Percentiles rank a stretch among this genome's conserved stretches.
These are phyloP conservation scores for Flaveria sonorensis DNA, from an alignment of 129 eudicot species.

Conservation along the genomic window DNA sequence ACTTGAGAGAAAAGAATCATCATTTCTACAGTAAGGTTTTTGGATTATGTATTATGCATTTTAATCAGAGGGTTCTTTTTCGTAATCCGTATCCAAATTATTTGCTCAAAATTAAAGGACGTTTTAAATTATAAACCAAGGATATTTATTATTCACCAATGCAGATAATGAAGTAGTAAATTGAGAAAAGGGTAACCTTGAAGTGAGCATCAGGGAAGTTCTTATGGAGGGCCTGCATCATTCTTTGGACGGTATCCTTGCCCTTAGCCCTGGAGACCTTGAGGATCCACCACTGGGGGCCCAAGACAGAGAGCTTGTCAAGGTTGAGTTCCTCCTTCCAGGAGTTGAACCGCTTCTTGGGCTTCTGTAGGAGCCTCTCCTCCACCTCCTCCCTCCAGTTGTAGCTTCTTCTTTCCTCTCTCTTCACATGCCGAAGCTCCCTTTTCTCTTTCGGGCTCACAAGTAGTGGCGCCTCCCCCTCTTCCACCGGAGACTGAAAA, in stretches of 20 bases:
- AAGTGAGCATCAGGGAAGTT: slow-evolving; percentile 58
- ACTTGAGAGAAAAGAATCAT: neutral
- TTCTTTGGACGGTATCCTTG: slow-evolving; percentile 47
- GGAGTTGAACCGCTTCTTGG: slow-evolving; percentile 49
- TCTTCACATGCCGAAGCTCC: slow-evolving; percentile 58
- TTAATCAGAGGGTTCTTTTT: no score
- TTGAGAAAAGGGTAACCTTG: no score
- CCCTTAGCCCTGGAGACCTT: slow-evolving; percentile 67
- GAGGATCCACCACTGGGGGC: slow-evolving; percentile 92
- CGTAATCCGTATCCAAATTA: no score
- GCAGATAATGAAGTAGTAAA: no score
- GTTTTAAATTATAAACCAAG: no score
- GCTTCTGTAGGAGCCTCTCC: slow-evolving; percentile 64
- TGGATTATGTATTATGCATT: no score
- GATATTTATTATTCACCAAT: no score
- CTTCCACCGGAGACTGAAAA: neutral
- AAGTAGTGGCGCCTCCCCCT: neutral
- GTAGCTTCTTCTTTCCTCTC: slow-evolving; percentile 55
- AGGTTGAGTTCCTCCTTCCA: slow-evolving; percentile 92
- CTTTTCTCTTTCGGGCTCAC: slow-evolving; percentile 48
- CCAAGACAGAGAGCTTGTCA: slow-evolving; percentile 62
- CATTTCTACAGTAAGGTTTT: neutral
- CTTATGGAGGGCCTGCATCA: slow-evolving; percentile 49
- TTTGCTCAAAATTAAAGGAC: no score
- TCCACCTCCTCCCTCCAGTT: slow-evolving; percentile 91